Conservation (phyloP, 176 grass and related monocot species). For the Phyllostachys edulis region DNA sequence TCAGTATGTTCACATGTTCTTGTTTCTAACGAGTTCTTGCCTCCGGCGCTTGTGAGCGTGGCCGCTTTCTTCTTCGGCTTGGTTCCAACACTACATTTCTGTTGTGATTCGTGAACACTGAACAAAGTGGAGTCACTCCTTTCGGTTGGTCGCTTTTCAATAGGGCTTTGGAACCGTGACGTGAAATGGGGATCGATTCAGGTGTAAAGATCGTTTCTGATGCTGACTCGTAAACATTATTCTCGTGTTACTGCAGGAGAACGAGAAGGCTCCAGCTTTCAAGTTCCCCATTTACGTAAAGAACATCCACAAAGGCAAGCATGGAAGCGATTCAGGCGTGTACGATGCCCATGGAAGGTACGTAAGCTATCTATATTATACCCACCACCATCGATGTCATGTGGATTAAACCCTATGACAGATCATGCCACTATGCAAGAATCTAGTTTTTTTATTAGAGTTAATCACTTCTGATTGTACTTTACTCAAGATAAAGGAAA, state of each 20-base stretch:
- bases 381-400: neutral
- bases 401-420: neutral
- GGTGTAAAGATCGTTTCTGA: neutral
- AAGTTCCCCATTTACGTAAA: slow-evolving; percentile 64
- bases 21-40: too few species aligned
- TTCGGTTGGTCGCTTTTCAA: neutral
- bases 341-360: slow-evolving; percentile 72
- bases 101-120: neutral
- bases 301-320: slow-evolving; percentile 73
- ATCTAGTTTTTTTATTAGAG: neutral
- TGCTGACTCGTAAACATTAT: neutral
- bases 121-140: neutral
- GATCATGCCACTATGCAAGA: neutral
- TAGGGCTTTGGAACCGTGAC: neutral
- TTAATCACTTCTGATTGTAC: neutral
- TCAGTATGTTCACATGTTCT: too few species aligned
- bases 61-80: too few species aligned
- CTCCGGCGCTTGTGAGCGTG: too few species aligned
- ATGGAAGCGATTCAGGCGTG: slow-evolving; percentile 69
- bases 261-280: slow-evolving; percentile 34
- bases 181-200: neutral
- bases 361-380: neutral
- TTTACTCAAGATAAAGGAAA: neutral
- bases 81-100: neutral
- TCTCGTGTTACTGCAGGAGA: slow-evolving; percentile 28